Evolutionary conservation across 352 stramenopile species (phyloP).

Genomic region (Globisporangium carolinianum): DNA sequence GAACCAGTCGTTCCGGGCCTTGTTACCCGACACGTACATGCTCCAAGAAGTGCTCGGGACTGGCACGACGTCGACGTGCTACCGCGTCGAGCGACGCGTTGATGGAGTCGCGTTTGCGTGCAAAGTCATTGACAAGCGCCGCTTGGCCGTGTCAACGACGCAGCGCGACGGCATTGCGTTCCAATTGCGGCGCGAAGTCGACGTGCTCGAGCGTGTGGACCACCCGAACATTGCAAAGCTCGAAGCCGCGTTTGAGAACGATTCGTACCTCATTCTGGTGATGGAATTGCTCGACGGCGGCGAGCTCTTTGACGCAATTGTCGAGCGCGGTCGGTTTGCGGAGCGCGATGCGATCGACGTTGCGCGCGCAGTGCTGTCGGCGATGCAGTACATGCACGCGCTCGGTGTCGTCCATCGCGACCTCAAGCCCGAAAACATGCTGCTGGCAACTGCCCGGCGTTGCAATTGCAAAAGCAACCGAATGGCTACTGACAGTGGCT

Average conservation of each 20-base stretch:
- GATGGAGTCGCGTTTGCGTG: slow-evolving; percentile 55
- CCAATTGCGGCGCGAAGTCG: slow-evolving; percentile 58
- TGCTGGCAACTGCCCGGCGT: slow-evolving; percentile 22
- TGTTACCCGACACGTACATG: slow-evolving; percentile 36
- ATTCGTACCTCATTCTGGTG: slow-evolving; percentile 56
- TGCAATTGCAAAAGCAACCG: neutral
- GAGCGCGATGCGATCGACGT: slow-evolving; percentile 53
- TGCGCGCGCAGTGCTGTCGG: slow-evolving; percentile 47
- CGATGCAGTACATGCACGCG: slow-evolving; percentile 69
- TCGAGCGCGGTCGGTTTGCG: slow-evolving; percentile 50
- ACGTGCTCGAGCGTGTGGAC: slow-evolving; percentile 50
- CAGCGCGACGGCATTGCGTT: slow-evolving; percentile 47
- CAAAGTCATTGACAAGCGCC: slow-evolving; percentile 76
- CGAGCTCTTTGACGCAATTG: slow-evolving; percentile 78
- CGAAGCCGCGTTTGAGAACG: slow-evolving; percentile 60
- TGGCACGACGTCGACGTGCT: slow-evolving; percentile 69
- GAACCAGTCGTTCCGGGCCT: slow-evolving; percentile 23
- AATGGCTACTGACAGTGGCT: slow-evolving; percentile 1
- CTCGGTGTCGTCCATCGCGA: slow-evolving; percentile 64
- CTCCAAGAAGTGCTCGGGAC: slow-evolving; percentile 57
- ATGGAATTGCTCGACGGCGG: slow-evolving; percentile 76
- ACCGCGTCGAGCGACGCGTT: slow-evolving; percentile 37
- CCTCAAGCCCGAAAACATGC: slow-evolving; percentile 74
- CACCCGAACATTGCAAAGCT: slow-evolving; percentile 69
- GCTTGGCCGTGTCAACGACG: slow-evolving; percentile 32